Conservation (phyloP, 2,329 filamentous ascomycete species). For the Ilyonectria destructans region DNA sequence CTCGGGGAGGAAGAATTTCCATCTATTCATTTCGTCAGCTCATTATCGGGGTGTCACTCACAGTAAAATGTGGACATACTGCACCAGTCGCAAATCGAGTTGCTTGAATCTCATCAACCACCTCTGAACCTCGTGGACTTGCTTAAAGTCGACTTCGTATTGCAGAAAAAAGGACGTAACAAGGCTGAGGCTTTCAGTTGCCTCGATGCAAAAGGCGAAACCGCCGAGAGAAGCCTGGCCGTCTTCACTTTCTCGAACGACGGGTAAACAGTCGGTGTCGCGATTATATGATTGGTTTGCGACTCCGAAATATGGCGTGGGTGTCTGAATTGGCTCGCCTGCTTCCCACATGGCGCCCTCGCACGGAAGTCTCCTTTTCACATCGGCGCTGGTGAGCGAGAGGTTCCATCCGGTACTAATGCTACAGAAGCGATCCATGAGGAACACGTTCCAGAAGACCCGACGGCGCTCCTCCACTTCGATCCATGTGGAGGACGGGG, state of each 20-base stretch:
- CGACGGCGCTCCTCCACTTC: slow-evolving; percentile 58
- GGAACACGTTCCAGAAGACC: slow-evolving; percentile 61
- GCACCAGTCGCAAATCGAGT: slow-evolving; percentile 59
- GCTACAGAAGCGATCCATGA: slow-evolving; percentile 59
- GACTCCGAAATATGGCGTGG: slow-evolving; percentile 60
- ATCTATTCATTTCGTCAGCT: slow-evolving; percentile 45
- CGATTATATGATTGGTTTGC: slow-evolving; percentile 50
- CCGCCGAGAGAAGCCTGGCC: slow-evolving; percentile 54
- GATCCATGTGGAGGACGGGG: slow-evolving; percentile 51
- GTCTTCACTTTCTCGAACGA: slow-evolving; percentile 25
- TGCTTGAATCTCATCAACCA: slow-evolving; percentile 65
- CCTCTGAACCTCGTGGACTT: slow-evolving; percentile 55
- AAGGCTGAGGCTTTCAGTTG: slow-evolving; percentile 60
- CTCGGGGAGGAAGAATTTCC: slow-evolving; percentile 63
- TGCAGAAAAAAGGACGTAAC: slow-evolving; percentile 62
- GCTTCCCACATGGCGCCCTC: slow-evolving; percentile 59
- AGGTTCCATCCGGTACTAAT: slow-evolving; percentile 57
- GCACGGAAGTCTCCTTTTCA: slow-evolving; percentile 57
- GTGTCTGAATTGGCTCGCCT: slow-evolving; percentile 53
- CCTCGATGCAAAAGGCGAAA: slow-evolving; percentile 64
- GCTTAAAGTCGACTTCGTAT: slow-evolving; percentile 56
- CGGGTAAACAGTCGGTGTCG: slow-evolving; percentile 35
- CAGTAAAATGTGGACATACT: slow-evolving; percentile 47
- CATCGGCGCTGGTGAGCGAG: slow-evolving; percentile 54
- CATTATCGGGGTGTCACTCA: neutral